These are phyloP conservation scores for Trametes villosa DNA, from an alignment of 768 basidiomycete genomes.

Conservation along the genomic window DNA sequence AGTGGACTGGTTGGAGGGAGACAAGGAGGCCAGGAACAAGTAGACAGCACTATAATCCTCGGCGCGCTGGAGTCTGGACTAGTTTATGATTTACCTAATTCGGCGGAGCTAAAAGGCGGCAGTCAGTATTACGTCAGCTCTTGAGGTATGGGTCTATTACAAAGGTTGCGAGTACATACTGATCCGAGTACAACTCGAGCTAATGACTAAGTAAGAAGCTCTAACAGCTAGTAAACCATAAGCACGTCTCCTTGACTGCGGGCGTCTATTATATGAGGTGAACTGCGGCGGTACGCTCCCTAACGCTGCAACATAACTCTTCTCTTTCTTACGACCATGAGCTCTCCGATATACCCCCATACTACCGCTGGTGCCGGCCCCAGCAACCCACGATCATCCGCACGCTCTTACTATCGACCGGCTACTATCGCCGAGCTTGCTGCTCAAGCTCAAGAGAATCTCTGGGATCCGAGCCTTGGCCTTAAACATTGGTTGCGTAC, in stretches of 20 bases:
- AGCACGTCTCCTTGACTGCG: not conserved
- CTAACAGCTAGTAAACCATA: no score
- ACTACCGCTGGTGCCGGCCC: constrained; percentile 9
- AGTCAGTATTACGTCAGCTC: no score
- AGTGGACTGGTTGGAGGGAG: constrained; percentile 15
- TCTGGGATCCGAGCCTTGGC: constrained; percentile 60
- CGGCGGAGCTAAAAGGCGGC: no score
- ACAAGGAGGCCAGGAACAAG: constrained; percentile 6
- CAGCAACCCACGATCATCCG: constrained; percentile 1
- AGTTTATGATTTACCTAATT: not conserved
- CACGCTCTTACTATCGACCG: constrained; percentile 42
- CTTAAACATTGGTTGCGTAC: constrained; percentile 70
- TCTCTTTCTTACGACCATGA: constrained; percentile 27
- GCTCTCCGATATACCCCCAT: constrained; percentile 23
- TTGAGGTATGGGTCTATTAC: no score
- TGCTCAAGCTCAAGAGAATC: constrained; percentile 55
- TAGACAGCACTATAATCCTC: constrained; percentile 5
- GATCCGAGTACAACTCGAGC: no score
- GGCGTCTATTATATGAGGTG: not conserved
- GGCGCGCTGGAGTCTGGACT: not conserved
- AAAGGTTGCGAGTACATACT: no score
- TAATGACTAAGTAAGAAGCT: no score
- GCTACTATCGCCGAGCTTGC: constrained; percentile 70
- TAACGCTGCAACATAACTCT: constrained; percentile 2
- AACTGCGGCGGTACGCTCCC: constrained; percentile 21